Evolutionary conservation across 192 early-diverging fungal species (phyloP), one percentile per base, ranked within the genome.

Genomic region (Umbelopsis sp.): DNA sequence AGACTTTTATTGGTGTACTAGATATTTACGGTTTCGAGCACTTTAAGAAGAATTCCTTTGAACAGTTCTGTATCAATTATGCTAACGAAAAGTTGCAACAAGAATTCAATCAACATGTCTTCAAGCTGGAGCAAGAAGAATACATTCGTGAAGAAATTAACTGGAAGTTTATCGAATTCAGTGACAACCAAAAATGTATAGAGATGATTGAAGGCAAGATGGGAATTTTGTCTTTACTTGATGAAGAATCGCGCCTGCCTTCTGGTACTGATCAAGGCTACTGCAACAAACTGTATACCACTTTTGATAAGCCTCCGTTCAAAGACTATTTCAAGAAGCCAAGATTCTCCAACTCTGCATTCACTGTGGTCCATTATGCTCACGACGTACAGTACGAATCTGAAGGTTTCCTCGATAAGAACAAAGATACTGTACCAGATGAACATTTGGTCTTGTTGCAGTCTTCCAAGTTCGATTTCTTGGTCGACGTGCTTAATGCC

Each of bases 21-120:
- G 97, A 99, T 89, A 99, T 99, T 74, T 99, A 98, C 76, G 97
- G 95, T 50, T 99, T 99, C 79, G 97, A 99, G 80, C 96, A 98
- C 76, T 99, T 99, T 80, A 92, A 95, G 83, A 97, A 96, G 84
- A 99, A 99, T 85, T 98, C 96, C 24, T 99, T 99, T 72, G 97
- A 99, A 84, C 97, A 99, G 86, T 98, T 98, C 81, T 99, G 97
- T 87, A 97, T 99, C 73, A 93, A 95, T 76, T 94, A 93, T 74
- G 92, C 96, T 72, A 97, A 97, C 81, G 98, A 99, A 81, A 99
- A 99, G 82, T 84, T 99, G 67, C 98, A 99, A 81, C 96, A 98
- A 83, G 93, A 82, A 81, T 99, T 99, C 80, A 99, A 97, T 83
- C 91, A 91, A 66, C 98, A 98, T 78, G 96, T 98, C 11, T 99